Evolutionary conservation across 1,284 basidiomycete species (phyloP).

Genomic region (Ceratobasidium sp.): DNA sequence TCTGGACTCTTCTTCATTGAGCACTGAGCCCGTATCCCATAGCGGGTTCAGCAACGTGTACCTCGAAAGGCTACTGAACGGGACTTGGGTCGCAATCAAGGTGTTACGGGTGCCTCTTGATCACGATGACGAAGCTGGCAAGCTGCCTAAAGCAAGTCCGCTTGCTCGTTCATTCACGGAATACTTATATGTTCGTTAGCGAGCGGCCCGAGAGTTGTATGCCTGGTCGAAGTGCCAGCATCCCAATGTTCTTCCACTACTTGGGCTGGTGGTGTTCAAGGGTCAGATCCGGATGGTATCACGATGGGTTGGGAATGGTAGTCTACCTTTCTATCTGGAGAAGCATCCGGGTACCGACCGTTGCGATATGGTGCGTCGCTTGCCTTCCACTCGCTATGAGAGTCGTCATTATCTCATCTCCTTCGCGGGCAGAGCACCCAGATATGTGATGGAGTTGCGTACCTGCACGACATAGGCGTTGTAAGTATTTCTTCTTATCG

Average conservation of each 20-base stretch:
- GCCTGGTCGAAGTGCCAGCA: slow-evolving; percentile 26
- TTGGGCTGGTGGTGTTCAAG: background rate
- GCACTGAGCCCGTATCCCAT: background rate
- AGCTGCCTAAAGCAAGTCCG: background rate
- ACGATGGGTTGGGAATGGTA: slow-evolving; percentile 11
- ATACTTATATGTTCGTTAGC: background rate
- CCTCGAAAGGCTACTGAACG: background rate
- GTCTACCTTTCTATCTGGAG: background rate
- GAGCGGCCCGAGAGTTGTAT: slow-evolving; percentile 1
- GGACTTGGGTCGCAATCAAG: slow-evolving; percentile 20
- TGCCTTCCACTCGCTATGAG: background rate
- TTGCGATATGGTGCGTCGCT: background rate
- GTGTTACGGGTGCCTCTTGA: background rate
- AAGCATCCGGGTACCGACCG: background rate
- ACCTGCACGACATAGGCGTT: slow-evolving; percentile 4
- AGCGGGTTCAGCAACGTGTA: slow-evolving; percentile 22
- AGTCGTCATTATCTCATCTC: too few relatives aligned
- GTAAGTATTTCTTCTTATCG: background rate
- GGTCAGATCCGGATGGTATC: slow-evolving; percentile 28
- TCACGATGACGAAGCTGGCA: background rate
- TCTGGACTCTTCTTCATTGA: background rate
- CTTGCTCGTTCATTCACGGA: background rate
- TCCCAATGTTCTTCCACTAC: slow-evolving; percentile 9
- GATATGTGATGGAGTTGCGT: background rate
- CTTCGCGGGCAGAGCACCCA: background rate